A percentile compares a stretch with the other conserved stretches of the same genome.
Conservation (phyloP, 345 rosid genomes). For the Brassica juncea region DNA sequence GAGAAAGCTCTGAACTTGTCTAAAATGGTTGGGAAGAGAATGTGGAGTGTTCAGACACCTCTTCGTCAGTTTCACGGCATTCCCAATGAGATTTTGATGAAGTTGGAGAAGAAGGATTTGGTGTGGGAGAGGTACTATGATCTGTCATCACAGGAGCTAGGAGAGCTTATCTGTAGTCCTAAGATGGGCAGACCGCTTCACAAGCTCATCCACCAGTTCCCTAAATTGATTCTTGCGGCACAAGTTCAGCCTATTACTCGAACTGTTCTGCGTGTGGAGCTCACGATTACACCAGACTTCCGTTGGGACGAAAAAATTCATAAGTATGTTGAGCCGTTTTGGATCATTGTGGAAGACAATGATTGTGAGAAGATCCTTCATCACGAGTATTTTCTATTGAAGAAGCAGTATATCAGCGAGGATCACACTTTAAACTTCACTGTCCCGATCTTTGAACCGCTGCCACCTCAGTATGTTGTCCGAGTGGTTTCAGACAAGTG, state of each 20-base stretch:
- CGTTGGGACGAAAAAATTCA: constrained; percentile 95
- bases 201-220: constrained; percentile 87
- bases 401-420: constrained; percentile 83
- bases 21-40: constrained; percentile 92
- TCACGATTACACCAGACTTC: constrained; percentile 86
- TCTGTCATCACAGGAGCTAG: constrained; percentile 85
- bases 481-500: constrained; percentile 92
- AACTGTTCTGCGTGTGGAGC: constrained; percentile 79
- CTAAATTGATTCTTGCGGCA: constrained; percentile 78
- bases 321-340: constrained; percentile 94
- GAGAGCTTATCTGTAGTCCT: constrained; percentile 80
- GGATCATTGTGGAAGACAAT: constrained; percentile 94
- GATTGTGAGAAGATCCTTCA: constrained; percentile 93
- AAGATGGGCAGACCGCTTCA: constrained; percentile 92
- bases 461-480: constrained; percentile 91
- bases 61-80: constrained; percentile 87
- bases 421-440: constrained; percentile 89
- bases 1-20: constrained; percentile 92
- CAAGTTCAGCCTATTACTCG: constrained; percentile 94
- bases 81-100: constrained; percentile 80
- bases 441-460: constrained; percentile 90
- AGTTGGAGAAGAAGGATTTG: constrained; percentile 94
- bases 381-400: constrained; percentile 88
- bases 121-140: constrained; percentile 98
- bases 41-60: constrained; percentile 97